Conservation (phyloP, 2,329 filamentous ascomycete genomes). For the Cadophora sp. region DNA sequence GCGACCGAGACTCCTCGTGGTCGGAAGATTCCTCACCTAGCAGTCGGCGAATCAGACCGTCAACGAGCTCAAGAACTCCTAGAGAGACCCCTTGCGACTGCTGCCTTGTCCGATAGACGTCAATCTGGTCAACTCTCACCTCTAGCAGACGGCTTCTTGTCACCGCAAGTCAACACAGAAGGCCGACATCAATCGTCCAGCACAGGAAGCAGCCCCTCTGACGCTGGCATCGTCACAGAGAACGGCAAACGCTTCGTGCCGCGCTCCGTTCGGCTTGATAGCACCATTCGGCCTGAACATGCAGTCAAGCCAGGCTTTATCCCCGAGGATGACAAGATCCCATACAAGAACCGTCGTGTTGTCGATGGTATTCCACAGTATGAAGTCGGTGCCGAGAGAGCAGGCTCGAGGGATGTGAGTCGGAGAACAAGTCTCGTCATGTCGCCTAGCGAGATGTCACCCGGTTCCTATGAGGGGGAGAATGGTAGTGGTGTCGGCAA, state of each 20-base stretch:
- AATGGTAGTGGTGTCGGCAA: neutral
- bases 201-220: slow-evolving; percentile 39
- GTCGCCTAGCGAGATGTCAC: slow-evolving; percentile 4
- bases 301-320: slow-evolving; percentile 88
- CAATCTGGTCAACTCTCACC: neutral
- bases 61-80: neutral
- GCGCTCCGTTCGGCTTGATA: slow-evolving; percentile 81
- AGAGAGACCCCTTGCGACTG: neutral
- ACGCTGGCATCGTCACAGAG: slow-evolving; percentile 72
- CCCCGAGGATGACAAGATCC: slow-evolving; percentile 89
- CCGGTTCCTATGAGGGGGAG: neutral
- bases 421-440: neutral
- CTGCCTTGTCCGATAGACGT: neutral
- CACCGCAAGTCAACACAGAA: neutral
- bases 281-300: slow-evolving; percentile 85
- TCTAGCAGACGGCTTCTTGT: neutral
- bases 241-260: slow-evolving; percentile 86
- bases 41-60: neutral
- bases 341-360: slow-evolving; percentile 63
- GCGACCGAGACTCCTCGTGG: no score
- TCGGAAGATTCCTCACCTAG: slow-evolving; percentile 2
- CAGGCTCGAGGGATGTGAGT: neutral
- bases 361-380: neutral
- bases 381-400: neutral
- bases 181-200: neutral